Base-by-base conservation (phyloP, 495 filamentous ascomycete species). In the Aspergillus nanangensis region DNA sequence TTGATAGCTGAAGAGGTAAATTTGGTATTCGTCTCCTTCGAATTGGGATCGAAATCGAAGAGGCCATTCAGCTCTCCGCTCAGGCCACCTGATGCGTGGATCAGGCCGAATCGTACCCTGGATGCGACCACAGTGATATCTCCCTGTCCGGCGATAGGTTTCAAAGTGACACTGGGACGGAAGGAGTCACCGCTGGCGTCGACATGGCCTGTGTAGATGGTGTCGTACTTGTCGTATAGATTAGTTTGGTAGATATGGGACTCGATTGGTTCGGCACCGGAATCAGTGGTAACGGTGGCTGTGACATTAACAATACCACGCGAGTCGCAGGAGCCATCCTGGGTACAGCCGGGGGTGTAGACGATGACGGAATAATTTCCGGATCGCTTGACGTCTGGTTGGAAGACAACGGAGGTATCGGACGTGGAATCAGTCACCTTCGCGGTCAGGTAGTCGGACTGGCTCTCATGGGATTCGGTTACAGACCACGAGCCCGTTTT, bases 181-280 rank as follows among this genome's bases (percentile, higher is more conserved):
- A 97, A 97, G 17, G 74, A 75, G 51, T 72, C 73, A 24, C 81
- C 84, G 50, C 74, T 83, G 22, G 81, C 82, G 57, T 97, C 90
- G 44, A 99, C 81, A 48, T 77, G 78, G 7, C 90, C 94, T 46
- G 80, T 82, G 61, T 90, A 95, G 47, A 97, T 80, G 44, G 83
- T 80, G 56, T 97, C 94, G 52, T 93, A 95, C 65, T 97, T 99
- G 68, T 96, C 89, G 58, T 83, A 88, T 52, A 89, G 68, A 64
- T 97, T 97, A 14, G 90, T 95, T 68, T 99, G 94, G 59, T 75
- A 92, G 10, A 94, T 61, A 11, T 67, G 61, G 0, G 76, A 66
- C 13, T 74, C 59, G 9, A 71, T 47, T 21, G 77, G 65, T 44
- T 69, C 48, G 7, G 62, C 50, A 8, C 58, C 40, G 24, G 76